Percentiles rank a stretch among this genome's conserved stretches.
phyloP scores from a whole-genome alignment of 106 monocot species.

The Acanthochlamys bracteata region DNA sequence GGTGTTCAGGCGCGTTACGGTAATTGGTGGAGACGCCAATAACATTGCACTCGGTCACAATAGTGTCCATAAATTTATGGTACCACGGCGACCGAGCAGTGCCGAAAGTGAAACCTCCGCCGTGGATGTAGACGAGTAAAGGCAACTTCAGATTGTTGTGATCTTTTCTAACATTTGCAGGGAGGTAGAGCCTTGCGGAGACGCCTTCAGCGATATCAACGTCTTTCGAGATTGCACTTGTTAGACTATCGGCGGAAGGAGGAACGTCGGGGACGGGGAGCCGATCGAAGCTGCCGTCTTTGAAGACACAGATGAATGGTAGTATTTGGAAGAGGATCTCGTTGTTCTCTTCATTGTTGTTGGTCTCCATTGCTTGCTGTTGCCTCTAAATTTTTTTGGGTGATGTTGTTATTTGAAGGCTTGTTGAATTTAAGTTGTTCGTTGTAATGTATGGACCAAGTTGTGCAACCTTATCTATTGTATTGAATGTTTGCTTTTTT shows the following conservation, averaged over 20 bases:
- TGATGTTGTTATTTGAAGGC: too few relatives aligned
- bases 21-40: conserved; percentile 29
- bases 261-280: not conserved
- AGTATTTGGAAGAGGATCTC: not conserved
- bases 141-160: conserved; percentile 2
- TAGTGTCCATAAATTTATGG: conserved; percentile 20
- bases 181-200: conserved; percentile 15
- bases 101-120: conserved; percentile 7
- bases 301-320: conserved; percentile 4
- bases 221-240: conserved; percentile 9
- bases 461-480: too few relatives aligned
- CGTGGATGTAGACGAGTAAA: conserved; percentile 27
- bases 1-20: conserved; percentile 29
- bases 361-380: too few relatives aligned
- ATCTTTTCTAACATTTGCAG: not conserved
- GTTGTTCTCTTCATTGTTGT: not conserved
- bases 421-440: too few relatives aligned
- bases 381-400: too few relatives aligned
- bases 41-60: conserved; percentile 5
- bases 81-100: conserved; percentile 9
- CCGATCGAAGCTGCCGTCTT: conserved; percentile 12
- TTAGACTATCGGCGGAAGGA: conserved; percentile 5
- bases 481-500: too few relatives aligned
- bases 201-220: conserved; percentile 1
- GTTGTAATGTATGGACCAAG: too few relatives aligned